Evolutionary conservation across 192 early-diverging fungal genomes (phyloP), one percentile per base, ranked within the genome.

Genomic region (Obelidium mucronatum): DNA sequence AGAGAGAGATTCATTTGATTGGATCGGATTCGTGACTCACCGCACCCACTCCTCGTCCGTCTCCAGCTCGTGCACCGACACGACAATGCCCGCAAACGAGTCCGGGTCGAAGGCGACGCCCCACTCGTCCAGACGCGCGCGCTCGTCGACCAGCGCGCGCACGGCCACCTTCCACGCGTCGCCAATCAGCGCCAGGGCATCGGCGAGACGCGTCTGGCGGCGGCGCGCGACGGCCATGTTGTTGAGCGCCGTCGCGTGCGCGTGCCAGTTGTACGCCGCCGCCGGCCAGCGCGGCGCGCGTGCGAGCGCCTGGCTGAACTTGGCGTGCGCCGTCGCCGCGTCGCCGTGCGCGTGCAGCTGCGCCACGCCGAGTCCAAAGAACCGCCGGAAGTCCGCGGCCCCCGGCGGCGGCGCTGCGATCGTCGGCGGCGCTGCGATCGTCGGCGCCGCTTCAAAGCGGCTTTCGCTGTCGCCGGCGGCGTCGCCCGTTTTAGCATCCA

Each of bases 181-280:
- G 40, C 40, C 22, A 2, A 63, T 40, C 11, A 24, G 39, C 4
- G 8, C 28, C 35, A 74, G 56, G 40, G 72, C 72, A 19, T 74
- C 58, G 34, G 28, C 60, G 17, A 42, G 40, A 15, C 55, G 60
- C 28, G 55, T 44, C 22, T 3, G 31, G 40, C 40, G 72, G 34
- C 72, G 72, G n/a, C 30, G 31, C 24, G 59, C 11, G 13, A 74
- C 72, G n/a, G 58, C 59, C 58, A 74, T 60, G 60, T 74, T 74
- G 72, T 63, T 74, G 58, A 74, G 72, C 30, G 58, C 60, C 22
- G 42, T 62, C 11, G 72, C 72, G 17, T 11, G 26, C 11, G 35
- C 26, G 44, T 74, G 44, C 72, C 72, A 74, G 66, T 67, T 48
- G 44, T 15, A 48, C 19, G 11, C 44, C 11, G 44, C 11, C 44